Conservation (phyloP, 1,139 yeast species). For the Magnusiomyces fungicola region DNA sequence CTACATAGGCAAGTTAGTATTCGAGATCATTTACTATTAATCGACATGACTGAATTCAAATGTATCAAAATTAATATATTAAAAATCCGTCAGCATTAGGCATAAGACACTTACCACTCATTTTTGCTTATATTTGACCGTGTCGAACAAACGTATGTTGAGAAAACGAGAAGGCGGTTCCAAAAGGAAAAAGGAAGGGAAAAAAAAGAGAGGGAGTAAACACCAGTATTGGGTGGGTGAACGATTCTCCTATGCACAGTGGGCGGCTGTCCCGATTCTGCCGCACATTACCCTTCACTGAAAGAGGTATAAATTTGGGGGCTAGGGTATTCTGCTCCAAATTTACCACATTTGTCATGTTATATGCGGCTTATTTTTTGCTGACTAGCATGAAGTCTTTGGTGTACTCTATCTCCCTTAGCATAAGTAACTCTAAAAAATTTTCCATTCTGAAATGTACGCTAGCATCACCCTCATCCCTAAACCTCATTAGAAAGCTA, state of each 20-base stretch:
- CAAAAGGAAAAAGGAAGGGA: background rate
- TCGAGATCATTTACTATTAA: background rate
- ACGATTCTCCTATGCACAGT: background rate
- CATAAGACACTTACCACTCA: constrained; percentile 5
- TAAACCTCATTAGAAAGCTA: too few relatives aligned
- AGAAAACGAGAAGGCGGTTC: background rate
- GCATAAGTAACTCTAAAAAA: too few relatives aligned
- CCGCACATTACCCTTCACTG: too few relatives aligned
- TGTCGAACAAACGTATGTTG: constrained; percentile 6
- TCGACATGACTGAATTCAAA: background rate
- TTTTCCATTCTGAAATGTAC: too few relatives aligned
- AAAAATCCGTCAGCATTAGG: background rate
- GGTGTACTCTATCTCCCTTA: too few relatives aligned
- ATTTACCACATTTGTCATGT: background rate
- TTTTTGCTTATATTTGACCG: constrained; percentile 6
- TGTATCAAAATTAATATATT: background rate
- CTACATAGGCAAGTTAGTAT: constrained; percentile 14
- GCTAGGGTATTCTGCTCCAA: background rate
- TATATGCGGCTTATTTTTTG: background rate
- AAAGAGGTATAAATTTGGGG: too few relatives aligned
- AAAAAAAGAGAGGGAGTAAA: background rate
- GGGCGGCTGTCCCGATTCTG: background rate
- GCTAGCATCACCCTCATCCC: too few relatives aligned
- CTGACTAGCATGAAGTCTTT: too few relatives aligned
- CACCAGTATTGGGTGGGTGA: background rate